Base-by-base conservation (phyloP, 352 stramenopile genomes). In the Pythium sukuiense region DNA sequence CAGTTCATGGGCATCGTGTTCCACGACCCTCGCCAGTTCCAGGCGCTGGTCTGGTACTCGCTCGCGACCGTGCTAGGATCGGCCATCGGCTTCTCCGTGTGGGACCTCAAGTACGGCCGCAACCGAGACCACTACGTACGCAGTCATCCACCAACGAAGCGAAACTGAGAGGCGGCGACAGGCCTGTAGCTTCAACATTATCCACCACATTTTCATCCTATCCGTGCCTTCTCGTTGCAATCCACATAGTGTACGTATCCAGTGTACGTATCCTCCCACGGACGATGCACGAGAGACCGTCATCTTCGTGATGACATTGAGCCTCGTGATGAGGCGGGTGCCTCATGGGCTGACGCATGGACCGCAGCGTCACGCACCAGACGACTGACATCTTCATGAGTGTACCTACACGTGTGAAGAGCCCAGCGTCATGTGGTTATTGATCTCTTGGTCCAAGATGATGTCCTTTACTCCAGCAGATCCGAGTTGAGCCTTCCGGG, bases 1-100 rank as follows among this genome's bases (percentile, higher is more conserved):
- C 65, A 72, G 59, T 67, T 63, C 37, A 68, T 72, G 59, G 65
- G 65, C n/a, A 68, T 72, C 37, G 65, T 72, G 14, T 68, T 72
- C 59, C 65, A 72, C 33, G 65, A 72, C 24, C 65, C 65, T 29
- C 65, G 55, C 33, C 27, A 72, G 37, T 72, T 72, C 39, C 45
- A 72, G 29, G 33, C 59, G 5, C 60, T 72, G 0, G 59, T 72
- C n/a, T 72, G 61, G 59, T 67, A 61, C 48, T 72, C 65, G 26
- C 37, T 72, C 14, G 49, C 59, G 12, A 53, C 65, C 7, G 59
- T 72, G 14, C 27, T 72, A 3, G 41, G 30, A 2, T 67, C 65
- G 24, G 55, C 65, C 8, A 49, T 72, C 37, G 65, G 65, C 5
- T 68, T 72, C 32, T 66, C 65, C 5, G 24, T 60, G 7, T 72